Percentiles rank a stretch among this genome's conserved stretches.
These are phyloP conservation scores for Cercospora janseana DNA, from an alignment of 2,329 filamentous ascomycete species.

Conservation along the genomic window DNA sequence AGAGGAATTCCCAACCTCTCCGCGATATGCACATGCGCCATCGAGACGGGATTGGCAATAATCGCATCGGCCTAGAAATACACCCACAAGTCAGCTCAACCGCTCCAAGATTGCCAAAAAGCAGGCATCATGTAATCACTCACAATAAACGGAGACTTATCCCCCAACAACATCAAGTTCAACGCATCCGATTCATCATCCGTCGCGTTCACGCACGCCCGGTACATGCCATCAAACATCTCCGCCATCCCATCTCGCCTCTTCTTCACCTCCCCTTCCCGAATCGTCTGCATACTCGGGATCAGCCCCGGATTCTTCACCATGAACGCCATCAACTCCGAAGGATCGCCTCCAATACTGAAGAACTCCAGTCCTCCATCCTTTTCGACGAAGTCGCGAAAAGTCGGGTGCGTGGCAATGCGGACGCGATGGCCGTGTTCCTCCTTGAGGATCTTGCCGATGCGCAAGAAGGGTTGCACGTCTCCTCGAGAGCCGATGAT, in stretches of 20 bases:
- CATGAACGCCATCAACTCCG: slow-evolving; percentile 85
- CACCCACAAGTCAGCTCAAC: neutral
- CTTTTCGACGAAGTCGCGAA: slow-evolving; percentile 71
- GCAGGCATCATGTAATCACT: too few species aligned
- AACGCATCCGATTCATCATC: slow-evolving; percentile 63
- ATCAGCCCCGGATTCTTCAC: slow-evolving; percentile 79
- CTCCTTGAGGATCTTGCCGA: slow-evolving; percentile 70
- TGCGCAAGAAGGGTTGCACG: slow-evolving; percentile 74
- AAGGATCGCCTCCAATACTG: slow-evolving; percentile 73
- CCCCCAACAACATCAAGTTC: slow-evolving; percentile 65
- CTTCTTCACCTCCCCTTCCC: slow-evolving; percentile 68
- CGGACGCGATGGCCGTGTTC: slow-evolving; percentile 71
- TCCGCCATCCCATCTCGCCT: slow-evolving; percentile 69
- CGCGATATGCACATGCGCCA: slow-evolving; percentile 76
- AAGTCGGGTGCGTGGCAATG: slow-evolving; percentile 75
- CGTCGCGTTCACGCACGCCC: slow-evolving; percentile 70
- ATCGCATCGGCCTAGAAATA: slow-evolving; percentile 62
- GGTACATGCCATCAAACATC: slow-evolving; percentile 83
- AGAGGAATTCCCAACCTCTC: slow-evolving; percentile 74
- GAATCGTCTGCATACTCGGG: slow-evolving; percentile 69
- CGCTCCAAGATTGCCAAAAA: neutral
- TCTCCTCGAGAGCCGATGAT: slow-evolving; percentile 79
- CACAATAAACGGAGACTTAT: slow-evolving; percentile 60
- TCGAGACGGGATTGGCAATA: slow-evolving; percentile 77
- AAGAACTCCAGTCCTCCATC: slow-evolving; percentile 77